These are phyloP conservation scores for Rhynchospora tenuis DNA, from an alignment of 176 grass and related monocot species.

Conservation along the genomic window DNA sequence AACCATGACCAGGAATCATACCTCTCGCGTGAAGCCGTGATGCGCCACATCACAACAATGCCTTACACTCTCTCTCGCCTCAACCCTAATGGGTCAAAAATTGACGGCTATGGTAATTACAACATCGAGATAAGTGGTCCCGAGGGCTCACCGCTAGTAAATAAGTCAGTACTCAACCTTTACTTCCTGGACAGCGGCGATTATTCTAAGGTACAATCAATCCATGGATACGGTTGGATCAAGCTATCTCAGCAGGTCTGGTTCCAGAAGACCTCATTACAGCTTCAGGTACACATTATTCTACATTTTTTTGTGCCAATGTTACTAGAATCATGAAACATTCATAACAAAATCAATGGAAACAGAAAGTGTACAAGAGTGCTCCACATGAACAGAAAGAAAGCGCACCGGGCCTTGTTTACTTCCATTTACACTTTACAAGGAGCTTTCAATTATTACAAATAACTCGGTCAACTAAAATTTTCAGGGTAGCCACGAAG, in stretches of 20 bases:
- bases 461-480: background rate
- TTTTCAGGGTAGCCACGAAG: background rate
- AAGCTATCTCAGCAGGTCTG: constrained; percentile 87
- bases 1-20: constrained; percentile 94
- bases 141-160: constrained; percentile 44
- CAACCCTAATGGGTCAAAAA: constrained; percentile 60
- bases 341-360: constrained; percentile 8
- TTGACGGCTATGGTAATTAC: constrained; percentile 91
- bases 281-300: constrained; percentile 52
- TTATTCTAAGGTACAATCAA: constrained; percentile 61
- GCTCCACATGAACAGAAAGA: constrained; percentile 47
- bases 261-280: constrained; percentile 63
- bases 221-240: constrained; percentile 79
- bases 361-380: constrained; percentile 54
- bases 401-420: constrained; percentile 61
- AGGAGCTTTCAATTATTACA: background rate
- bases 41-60: constrained; percentile 77
- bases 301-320: background rate
- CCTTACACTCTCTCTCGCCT: constrained; percentile 60
- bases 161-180: constrained; percentile 92
- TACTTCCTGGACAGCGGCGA: constrained; percentile 96
- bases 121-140: constrained; percentile 62
- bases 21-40: constrained; percentile 66
- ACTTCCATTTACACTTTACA: constrained; percentile 42
- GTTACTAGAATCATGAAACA: background rate